Evolutionary conservation across 805 yeast genomes (phyloP).

Genomic region (Metschnikowia noctiluminum): DNA sequence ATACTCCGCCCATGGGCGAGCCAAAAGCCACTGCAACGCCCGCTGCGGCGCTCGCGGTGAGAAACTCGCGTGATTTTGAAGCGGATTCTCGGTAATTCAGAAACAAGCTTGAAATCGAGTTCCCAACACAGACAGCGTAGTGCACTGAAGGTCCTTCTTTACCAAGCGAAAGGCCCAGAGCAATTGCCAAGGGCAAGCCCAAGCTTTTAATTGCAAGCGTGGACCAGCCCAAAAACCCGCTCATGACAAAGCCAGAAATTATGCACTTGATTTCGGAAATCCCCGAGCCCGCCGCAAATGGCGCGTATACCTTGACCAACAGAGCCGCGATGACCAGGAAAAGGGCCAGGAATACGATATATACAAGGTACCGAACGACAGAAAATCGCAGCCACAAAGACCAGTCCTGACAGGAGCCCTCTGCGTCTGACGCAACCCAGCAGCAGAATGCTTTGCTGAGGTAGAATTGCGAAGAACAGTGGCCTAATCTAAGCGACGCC

Average conservation of each 20-base stretch:
- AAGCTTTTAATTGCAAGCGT: slow-evolving; percentile 74
- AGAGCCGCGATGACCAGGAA: slow-evolving; percentile 67
- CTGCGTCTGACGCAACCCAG: slow-evolving; percentile 46
- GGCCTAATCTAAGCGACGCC: slow-evolving; percentile 75
- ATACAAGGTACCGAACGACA: slow-evolving; percentile 52
- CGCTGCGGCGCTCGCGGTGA: slow-evolving; percentile 92
- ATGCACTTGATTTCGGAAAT: slow-evolving; percentile 95
- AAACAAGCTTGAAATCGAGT: slow-evolving; percentile 60
- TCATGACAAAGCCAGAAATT: slow-evolving; percentile 81
- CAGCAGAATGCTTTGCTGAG: slow-evolving; percentile 80
- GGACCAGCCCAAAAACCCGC: slow-evolving; percentile 69
- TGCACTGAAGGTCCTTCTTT: slow-evolving; percentile 99
- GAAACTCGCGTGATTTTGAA: slow-evolving; percentile 50
- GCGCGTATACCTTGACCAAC: slow-evolving; percentile 70
- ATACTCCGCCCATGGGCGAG: slow-evolving; percentile 93
- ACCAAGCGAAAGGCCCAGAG: slow-evolving; percentile 90
- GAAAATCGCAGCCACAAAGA: slow-evolving; percentile 51
- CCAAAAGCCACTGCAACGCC: slow-evolving; percentile 99
- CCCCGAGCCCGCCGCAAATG: slow-evolving; percentile 95
- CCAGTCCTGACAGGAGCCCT: slow-evolving; percentile 61
- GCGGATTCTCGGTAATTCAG: slow-evolving; percentile 44
- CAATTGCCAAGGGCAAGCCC: slow-evolving; percentile 85
- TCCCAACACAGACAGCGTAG: slow-evolving; percentile 96
- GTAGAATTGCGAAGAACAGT: slow-evolving; percentile 68
- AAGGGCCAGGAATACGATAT: slow-evolving; percentile 52